A percentile compares a stretch with the other conserved stretches of the same genome.
These are phyloP conservation scores for Austroboletus niveus DNA, from an alignment of 1,284 basidiomycete species.

Conservation along the genomic window DNA sequence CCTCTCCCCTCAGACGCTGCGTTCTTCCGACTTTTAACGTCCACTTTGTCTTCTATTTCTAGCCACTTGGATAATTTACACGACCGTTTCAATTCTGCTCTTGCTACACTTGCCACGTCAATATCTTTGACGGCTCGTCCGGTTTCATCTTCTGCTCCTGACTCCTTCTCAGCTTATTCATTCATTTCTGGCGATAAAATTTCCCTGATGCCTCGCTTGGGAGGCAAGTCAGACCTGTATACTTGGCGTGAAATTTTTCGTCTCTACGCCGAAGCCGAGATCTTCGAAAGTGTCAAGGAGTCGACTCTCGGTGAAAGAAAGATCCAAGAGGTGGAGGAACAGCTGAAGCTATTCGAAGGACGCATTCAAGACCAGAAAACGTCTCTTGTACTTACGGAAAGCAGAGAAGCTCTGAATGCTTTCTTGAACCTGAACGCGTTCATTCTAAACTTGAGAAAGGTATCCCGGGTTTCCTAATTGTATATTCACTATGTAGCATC, in stretches of 20 bases:
- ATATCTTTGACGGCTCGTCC: constrained; percentile 66
- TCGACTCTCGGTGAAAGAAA: constrained; percentile 71
- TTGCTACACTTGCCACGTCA: constrained; percentile 56
- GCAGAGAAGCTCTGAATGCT: constrained; percentile 66
- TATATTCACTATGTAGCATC: neutral
- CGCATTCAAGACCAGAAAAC: constrained; percentile 56
- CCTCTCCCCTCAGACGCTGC: constrained; percentile 78
- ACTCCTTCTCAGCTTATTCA: constrained; percentile 48
- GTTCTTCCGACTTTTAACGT: constrained; percentile 80
- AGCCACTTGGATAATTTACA: constrained; percentile 63
- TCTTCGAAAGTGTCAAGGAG: constrained; percentile 84
- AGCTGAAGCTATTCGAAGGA: constrained; percentile 69
- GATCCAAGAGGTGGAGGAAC: constrained; percentile 71
- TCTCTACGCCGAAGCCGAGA: constrained; percentile 83
- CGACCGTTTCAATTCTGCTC: constrained; percentile 59
- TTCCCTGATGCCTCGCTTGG: constrained; percentile 24
- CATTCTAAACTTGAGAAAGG: constrained; percentile 85
- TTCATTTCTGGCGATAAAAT: constrained; percentile 41
- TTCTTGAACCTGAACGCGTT: constrained; percentile 84
- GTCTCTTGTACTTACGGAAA: constrained; percentile 63
- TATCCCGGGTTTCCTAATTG: constrained; percentile 21
- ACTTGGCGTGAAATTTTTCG: constrained; percentile 91
- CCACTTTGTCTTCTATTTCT: constrained; percentile 70
- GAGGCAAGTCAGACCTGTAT: constrained; percentile 71
- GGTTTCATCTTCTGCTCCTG: constrained; percentile 41